A percentile compares a stretch with the other conserved stretches of the same genome.
Evolutionary conservation across 768 basidiomycete species (phyloP).

Genomic region (Tubosaeta sp.): DNA sequence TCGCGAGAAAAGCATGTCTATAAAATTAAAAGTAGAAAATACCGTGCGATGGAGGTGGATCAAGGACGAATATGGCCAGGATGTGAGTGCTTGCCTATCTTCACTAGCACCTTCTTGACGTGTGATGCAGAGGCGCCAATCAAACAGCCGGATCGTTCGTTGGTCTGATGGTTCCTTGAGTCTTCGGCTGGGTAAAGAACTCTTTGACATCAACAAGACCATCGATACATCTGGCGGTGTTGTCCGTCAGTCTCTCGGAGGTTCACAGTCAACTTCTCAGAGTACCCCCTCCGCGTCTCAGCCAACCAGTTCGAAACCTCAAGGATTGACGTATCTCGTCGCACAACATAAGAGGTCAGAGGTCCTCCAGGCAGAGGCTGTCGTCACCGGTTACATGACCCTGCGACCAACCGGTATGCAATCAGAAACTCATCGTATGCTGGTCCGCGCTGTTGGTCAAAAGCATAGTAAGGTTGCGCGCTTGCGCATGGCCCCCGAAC

Average conservation of each 20-base stretch:
- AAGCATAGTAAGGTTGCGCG: constrained; percentile 79
- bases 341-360: constrained; percentile 84
- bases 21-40: constrained; percentile 89
- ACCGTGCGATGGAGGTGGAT: constrained; percentile 95
- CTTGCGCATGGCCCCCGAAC: constrained; percentile 76
- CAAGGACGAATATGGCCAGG: constrained; percentile 66
- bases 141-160: constrained; percentile 85
- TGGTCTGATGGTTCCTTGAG: constrained; percentile 97
- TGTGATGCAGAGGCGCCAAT: constrained; percentile 63
- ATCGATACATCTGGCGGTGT: constrained; percentile 72
- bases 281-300: constrained; percentile 38
- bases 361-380: constrained; percentile 81
- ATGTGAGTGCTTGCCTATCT: constrained; percentile 49
- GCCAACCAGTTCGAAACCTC: constrained; percentile 42
- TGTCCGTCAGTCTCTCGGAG: constrained; percentile 54
- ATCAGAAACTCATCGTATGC: constrained; percentile 83
- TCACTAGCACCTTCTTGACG: background rate
- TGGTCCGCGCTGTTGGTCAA: constrained; percentile 82
- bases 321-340: constrained; percentile 84
- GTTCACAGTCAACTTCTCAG: constrained; percentile 39
- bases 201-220: constrained; percentile 84
- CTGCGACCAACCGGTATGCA: constrained; percentile 88
- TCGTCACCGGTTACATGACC: constrained; percentile 78
- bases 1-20: constrained; percentile 76
- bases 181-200: constrained; percentile 86